Evolutionary conservation across 2,329 filamentous ascomycete genomes (phyloP), one percentile per base, ranked within the genome.

Genomic region (Ciborinia camelliae): DNA sequence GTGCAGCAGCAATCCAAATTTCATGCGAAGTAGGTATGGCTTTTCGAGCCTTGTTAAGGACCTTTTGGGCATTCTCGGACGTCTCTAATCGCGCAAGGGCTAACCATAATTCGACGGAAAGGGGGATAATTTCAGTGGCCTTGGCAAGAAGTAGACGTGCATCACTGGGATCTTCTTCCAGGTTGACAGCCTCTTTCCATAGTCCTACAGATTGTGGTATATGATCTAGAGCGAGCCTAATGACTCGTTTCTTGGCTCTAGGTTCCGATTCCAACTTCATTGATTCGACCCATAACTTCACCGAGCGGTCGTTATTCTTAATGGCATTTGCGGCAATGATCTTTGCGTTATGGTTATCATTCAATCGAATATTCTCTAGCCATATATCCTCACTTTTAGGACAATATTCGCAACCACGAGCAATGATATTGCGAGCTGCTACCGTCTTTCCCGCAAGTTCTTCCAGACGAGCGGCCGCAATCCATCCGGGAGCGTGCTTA

Each of bases 111-210:
- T 99, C 96, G 45, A 97, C 89, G 0, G 94, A 97, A 8, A 96
- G 82, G 0, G 94, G 94, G 64, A 99, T 96, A 65, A 97, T 90
- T 72, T 99, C 93, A 0, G 93, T 96, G 0, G 96, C 96, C 78
- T 97, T 97, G 55, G 92, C 93, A 54, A 99, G 85, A 63, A 99
- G 82, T 64, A 99, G 81, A 68, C 89, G 88, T 5, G 96, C 96
- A 79, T 97, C 92, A 37, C 89, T 90, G 0, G 90, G 86, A 71
- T 97, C 90, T 73, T 97, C 94, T 74, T 98, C 95, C 63, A 98
- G 80, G 71, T 98, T 98, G 68, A 99, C 94, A 6, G 94, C 90
- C 75, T 96, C 92, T 75, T 98, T 99, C 95, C 95, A 99, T n/a
- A 99, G 84, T 50, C 91, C 89, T 55, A 98, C 95, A 0, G 94